phyloP scores from a whole-genome alignment of 2,329 filamentous ascomycete species.

The Eurotiales sp. region DNA sequence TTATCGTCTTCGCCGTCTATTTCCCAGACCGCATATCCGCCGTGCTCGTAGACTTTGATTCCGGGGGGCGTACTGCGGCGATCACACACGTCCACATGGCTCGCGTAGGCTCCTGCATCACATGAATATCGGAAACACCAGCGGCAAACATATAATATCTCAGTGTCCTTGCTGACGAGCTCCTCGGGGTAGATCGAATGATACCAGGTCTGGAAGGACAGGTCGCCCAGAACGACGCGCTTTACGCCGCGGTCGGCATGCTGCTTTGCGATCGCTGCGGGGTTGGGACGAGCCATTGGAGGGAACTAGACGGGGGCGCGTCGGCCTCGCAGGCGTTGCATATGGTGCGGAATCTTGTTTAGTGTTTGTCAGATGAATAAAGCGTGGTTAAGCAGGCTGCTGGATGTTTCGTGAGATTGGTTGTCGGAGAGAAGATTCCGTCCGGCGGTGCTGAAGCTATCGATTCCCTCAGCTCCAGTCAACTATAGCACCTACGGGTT shows the following conservation, averaged over 20 bases:
- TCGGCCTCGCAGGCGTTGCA: not conserved
- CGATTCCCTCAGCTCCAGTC: too few relatives aligned
- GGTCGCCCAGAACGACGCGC: conserved; percentile 78
- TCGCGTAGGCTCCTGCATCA: conserved; percentile 33
- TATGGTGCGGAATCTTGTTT: not conserved
- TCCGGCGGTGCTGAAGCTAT: too few relatives aligned
- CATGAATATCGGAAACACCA: conserved; percentile 89
- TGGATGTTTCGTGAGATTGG: too few relatives aligned
- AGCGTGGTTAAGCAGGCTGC: too few relatives aligned
- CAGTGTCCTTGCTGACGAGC: conserved; percentile 49
- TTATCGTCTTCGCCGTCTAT: conserved; percentile 85
- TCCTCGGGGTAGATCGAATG: conserved; percentile 83
- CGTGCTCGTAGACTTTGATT: conserved; percentile 70
- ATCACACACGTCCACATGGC: conserved; percentile 51
- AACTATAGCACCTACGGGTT: too few relatives aligned
- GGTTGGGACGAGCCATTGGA: conserved; percentile 27
- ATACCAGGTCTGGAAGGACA: conserved; percentile 87
- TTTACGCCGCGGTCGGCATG: conserved; percentile 67
- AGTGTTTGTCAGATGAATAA: not conserved
- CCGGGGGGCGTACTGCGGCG: conserved; percentile 59
- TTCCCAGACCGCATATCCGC: conserved; percentile 83
- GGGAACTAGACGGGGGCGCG: not conserved
- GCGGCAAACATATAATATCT: conserved; percentile 79
- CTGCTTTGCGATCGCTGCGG: conserved; percentile 15
- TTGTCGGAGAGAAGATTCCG: not conserved